Percentiles rank a stretch among this genome's conserved stretches.
phyloP scores from a whole-genome alignment of 1,139 yeast genomes.

The Geotrichum restrictum region DNA sequence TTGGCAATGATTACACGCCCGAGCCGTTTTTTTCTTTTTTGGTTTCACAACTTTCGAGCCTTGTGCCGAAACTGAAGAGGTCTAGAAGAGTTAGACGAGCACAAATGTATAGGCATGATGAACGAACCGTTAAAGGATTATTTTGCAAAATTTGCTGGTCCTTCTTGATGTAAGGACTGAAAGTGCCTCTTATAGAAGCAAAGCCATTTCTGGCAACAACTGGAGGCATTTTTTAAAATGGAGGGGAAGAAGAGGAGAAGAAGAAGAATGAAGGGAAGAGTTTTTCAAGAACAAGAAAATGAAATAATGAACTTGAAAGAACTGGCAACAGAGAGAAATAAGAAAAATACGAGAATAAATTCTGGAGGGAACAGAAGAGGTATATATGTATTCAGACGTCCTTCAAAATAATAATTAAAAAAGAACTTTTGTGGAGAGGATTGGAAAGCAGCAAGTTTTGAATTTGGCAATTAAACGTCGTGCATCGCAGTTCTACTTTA shows the following conservation, averaged over 20 bases:
- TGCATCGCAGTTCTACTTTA: no score
- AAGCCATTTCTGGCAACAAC: background rate
- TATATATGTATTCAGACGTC: no score
- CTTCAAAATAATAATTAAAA: background rate
- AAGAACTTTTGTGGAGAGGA: background rate
- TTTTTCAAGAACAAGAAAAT: background rate
- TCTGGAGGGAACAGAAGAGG: no score
- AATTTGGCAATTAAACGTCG: no score
- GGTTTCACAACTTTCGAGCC: conserved; percentile 2
- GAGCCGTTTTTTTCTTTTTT: conserved; percentile 53
- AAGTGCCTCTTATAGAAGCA: conserved; percentile 5
- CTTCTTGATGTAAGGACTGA: conserved; percentile 3
- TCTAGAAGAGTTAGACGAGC: background rate
- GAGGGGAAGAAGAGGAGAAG: background rate
- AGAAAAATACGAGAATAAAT: no score
- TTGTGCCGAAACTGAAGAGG: background rate
- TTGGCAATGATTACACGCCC: conserved; percentile 92
- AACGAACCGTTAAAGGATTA: background rate
- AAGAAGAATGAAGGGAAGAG: background rate
- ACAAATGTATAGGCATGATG: background rate
- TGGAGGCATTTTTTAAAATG: conserved; percentile 2
- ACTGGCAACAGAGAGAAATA: no score
- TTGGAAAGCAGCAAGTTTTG: background rate
- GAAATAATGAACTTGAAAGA: background rate
- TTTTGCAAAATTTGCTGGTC: conserved; percentile 6